A percentile compares a stretch with the other conserved stretches of the same genome.
Evolutionary conservation across 257 asterid genomes (phyloP).

Genomic region (Scutellaria barbata): DNA sequence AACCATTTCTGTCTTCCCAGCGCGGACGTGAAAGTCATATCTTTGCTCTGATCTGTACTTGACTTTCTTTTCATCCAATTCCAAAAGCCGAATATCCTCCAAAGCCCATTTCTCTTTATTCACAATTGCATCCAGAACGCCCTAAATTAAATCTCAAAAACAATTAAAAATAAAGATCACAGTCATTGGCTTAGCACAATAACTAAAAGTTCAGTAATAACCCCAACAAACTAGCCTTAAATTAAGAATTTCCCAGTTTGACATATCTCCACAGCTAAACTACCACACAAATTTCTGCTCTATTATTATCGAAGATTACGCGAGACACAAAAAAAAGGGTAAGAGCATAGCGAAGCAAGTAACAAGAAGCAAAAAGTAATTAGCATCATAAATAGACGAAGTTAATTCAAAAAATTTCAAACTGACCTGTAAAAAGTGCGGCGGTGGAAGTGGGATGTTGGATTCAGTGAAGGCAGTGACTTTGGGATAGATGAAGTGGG

Average conservation of each 20-base stretch:
- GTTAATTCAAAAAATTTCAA: background rate
- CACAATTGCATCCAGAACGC: constrained; percentile 60
- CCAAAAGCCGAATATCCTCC: constrained; percentile 60
- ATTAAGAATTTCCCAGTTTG: background rate
- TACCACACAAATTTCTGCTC: background rate
- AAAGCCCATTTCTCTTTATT: constrained; percentile 63
- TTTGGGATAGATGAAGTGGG: constrained; percentile 57
- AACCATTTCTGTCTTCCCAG: constrained; percentile 56
- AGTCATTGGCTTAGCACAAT: background rate
- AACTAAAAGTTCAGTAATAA: constrained; percentile 7
- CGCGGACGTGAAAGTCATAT: constrained; percentile 53
- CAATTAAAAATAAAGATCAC: background rate
- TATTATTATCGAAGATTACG: constrained; percentile 2
- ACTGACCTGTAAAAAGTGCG: constrained; percentile 50
- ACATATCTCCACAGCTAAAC: background rate
- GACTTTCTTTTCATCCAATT: constrained; percentile 55
- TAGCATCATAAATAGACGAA: background rate
- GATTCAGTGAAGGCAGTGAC: constrained; percentile 45
- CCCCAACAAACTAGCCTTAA: background rate
- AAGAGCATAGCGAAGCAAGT: background rate
- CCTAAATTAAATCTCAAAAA: constrained; percentile 38
- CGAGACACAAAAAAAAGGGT: background rate
- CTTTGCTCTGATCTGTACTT: constrained; percentile 47
- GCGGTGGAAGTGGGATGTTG: constrained; percentile 37
- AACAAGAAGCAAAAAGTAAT: background rate